phyloP scores from a whole-genome alignment of 108 stramenopile genomes.

The Cyclotella choctawhatcheeana region DNA sequence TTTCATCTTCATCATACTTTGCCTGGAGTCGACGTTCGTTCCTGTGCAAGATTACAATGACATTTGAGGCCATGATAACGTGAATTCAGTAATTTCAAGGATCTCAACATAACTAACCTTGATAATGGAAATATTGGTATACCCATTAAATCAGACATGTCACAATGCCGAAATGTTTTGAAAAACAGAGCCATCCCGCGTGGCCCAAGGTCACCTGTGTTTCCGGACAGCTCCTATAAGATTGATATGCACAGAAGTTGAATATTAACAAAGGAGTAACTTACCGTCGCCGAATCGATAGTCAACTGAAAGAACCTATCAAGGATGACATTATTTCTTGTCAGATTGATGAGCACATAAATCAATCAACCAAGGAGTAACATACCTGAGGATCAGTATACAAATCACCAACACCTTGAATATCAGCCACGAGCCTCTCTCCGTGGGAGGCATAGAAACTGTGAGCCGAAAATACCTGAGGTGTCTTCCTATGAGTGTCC shows the following conservation, averaged over 20 bases:
- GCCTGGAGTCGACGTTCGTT: conserved; percentile 75
- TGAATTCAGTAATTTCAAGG: too few species aligned
- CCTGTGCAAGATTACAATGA: too few species aligned
- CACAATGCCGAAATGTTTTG: conserved; percentile 68
- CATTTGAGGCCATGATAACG: too few species aligned
- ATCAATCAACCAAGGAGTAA: too few species aligned
- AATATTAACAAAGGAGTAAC: too few species aligned
- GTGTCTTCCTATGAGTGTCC: conserved; percentile 70
- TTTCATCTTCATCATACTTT: conserved; percentile 74
- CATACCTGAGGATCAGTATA: conserved; percentile 88
- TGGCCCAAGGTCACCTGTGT: conserved; percentile 84
- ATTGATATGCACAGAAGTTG: too few species aligned
- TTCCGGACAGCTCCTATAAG: too few species aligned
- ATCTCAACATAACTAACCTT: neutral
- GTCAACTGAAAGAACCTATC: conserved; percentile 60
- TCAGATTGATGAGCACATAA: too few species aligned
- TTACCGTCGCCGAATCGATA: conserved; percentile 85
- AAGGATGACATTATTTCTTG: neutral
- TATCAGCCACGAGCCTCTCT: conserved; percentile 82
- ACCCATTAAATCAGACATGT: conserved; percentile 60
- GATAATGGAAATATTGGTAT: conserved; percentile 80
- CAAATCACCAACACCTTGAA: conserved; percentile 89
- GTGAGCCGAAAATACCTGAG: conserved; percentile 84
- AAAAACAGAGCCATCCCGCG: conserved; percentile 89
- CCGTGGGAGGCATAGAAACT: conserved; percentile 82